Base-by-base conservation (phyloP, 257 asterid species). In the Plantago major region DNA sequence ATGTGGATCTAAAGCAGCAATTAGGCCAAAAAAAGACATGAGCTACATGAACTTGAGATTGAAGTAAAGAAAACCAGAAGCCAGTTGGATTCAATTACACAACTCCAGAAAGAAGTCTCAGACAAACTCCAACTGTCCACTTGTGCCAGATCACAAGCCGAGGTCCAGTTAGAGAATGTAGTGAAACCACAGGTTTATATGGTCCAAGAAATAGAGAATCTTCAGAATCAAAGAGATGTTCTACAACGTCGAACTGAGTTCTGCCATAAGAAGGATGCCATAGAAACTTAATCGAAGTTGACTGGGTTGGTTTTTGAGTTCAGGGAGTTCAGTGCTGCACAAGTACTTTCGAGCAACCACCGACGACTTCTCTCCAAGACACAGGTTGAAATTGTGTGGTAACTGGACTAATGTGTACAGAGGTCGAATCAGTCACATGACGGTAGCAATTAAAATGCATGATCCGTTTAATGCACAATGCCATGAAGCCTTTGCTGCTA, bases 331-430 rank as follows among this genome's bases (percentile, higher is more conserved):
- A 73, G 78, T 56, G 84, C 85, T 69, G 64, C 76, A 49, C 94
- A 84, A 22, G 79, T 82, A n/a, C n/a, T n/a, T n/a, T 9, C 65
- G 69, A 65, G 85, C 82, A 52, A 89, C 94, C 40, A 87, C 94
- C 0, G 73, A 81, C 46, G 76, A 80, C 46, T 79, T 87, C 43
- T 81, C 89, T 0, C 71, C 77, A 9, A 62, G 74, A 44, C 45
- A 74, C 57, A 81, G 87, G 76, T 64, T 84, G 64, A 81, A 84
- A 69, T 79, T 82, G 42, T 76, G 42, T 0, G 73, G 75, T 40
- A 67, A 71, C 26, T 73, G 76, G 78, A 74, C 68, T 18, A 74
- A 79, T 16, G 68, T 84, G 37, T 87, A 79, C 52, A 82, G 53
- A 73, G 94, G 87, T 16, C 67, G 69, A 19, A 63, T 84, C 47